A percentile compares a stretch with the other conserved stretches of the same genome.
phyloP scores from a whole-genome alignment of 441 rosid species.

The Erysimum pusillum region DNA sequence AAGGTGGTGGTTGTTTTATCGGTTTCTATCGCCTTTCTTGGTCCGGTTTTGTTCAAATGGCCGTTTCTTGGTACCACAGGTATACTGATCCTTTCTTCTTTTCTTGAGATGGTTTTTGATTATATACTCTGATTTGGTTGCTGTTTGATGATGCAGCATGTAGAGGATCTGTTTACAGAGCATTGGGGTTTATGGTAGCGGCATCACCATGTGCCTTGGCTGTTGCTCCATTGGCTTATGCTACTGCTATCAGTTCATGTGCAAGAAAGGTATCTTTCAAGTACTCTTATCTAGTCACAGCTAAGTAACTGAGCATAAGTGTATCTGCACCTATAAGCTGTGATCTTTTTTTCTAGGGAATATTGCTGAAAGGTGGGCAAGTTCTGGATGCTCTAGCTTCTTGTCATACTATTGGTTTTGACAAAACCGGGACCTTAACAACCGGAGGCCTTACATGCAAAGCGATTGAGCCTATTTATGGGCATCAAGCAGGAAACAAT shows the following conservation, averaged over 20 bases:
- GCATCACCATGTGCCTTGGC: slow-evolving; percentile 98
- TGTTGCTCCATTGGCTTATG: slow-evolving; percentile 97
- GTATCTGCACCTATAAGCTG: neutral
- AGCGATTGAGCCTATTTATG: slow-evolving; percentile 89
- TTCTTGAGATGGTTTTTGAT: too few species aligned
- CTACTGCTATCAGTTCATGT: slow-evolving; percentile 92
- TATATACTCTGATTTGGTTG: slow-evolving; percentile 5
- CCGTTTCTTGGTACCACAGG: slow-evolving; percentile 86
- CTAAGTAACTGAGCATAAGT: too few species aligned
- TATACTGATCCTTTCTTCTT: slow-evolving; percentile 45
- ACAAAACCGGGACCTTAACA: slow-evolving; percentile 93
- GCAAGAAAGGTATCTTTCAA: slow-evolving; percentile 75
- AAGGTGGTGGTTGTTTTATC: slow-evolving; percentile 87
- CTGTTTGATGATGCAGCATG: slow-evolving; percentile 59
- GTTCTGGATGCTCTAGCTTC: slow-evolving; percentile 85
- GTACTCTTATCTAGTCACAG: neutral
- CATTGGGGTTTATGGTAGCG: slow-evolving; percentile 93
- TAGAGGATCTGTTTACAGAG: slow-evolving; percentile 94
- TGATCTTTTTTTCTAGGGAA: slow-evolving; percentile 64
- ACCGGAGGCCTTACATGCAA: slow-evolving; percentile 87
- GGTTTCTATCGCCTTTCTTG: slow-evolving; percentile 74
- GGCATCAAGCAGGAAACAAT: slow-evolving; percentile 52
- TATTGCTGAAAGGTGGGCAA: slow-evolving; percentile 89
- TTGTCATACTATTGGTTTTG: slow-evolving; percentile 86
- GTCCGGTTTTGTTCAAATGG: slow-evolving; percentile 93